These are phyloP conservation scores for Neurospora cerealis DNA, from an alignment of 495 filamentous ascomycete species.

Conservation along the genomic window DNA sequence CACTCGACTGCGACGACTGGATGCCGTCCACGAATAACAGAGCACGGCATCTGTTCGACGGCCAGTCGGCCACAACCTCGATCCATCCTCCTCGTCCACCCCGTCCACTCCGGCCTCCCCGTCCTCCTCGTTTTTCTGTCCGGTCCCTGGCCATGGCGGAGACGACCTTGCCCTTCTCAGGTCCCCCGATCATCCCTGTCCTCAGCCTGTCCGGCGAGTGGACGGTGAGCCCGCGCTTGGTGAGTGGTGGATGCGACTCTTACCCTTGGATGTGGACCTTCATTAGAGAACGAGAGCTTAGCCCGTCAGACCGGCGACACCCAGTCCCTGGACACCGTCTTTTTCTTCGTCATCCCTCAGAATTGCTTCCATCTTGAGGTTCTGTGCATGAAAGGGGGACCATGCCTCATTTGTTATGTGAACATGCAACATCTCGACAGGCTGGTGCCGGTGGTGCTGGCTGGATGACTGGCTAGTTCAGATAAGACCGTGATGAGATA, in stretches of 20 bases:
- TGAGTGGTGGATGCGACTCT: slow-evolving; percentile 12
- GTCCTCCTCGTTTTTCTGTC: neutral
- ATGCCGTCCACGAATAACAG: neutral
- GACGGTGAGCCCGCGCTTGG: slow-evolving; percentile 11
- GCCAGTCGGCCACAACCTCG: neutral
- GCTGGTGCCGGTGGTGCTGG: neutral
- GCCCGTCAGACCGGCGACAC: neutral
- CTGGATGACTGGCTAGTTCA: neutral
- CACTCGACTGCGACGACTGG: neutral
- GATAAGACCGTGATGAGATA: neutral
- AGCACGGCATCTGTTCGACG: neutral
- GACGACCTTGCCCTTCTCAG: neutral
- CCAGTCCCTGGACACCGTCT: neutral
- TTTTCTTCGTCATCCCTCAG: neutral
- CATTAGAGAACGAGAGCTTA: slow-evolving; percentile 11
- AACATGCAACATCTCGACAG: neutral
- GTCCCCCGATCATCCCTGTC: neutral
- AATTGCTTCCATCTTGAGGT: neutral
- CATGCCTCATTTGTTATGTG: neutral
- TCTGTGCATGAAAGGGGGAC: neutral
- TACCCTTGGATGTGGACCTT: slow-evolving; percentile 17
- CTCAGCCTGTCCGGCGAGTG: neutral
- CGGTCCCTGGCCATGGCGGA: slow-evolving; percentile 1
- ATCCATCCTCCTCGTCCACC: neutral
- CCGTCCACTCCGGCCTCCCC: neutral